A percentile compares a stretch with the other conserved stretches of the same genome.
These are phyloP conservation scores for Nannizziopsis arthrosporioides DNA, from an alignment of 2,329 filamentous ascomycete species.

Conservation along the genomic window DNA sequence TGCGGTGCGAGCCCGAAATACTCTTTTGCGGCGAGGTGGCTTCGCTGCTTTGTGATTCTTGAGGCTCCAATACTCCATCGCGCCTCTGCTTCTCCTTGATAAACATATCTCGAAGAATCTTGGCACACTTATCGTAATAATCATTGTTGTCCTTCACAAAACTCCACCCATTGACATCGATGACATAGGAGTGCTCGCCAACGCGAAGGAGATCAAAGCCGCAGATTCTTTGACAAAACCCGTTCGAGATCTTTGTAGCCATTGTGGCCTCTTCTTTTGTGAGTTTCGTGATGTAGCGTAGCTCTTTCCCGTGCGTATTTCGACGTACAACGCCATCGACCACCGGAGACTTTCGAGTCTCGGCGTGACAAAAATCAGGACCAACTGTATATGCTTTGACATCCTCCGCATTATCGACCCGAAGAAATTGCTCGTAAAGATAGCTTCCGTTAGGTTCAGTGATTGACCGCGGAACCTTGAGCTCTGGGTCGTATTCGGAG, in stretches of 20 bases:
- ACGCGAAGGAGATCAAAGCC: constrained; percentile 89
- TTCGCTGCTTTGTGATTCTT: constrained; percentile 28
- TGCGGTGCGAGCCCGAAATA: constrained; percentile 35
- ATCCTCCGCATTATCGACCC: constrained; percentile 93
- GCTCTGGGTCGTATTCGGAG: constrained; percentile 75
- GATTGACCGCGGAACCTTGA: constrained; percentile 67
- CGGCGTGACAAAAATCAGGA: constrained; percentile 82
- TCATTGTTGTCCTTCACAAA: constrained; percentile 99
- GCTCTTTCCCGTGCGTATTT: constrained; percentile 94
- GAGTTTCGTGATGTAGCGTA: constrained; percentile 84
- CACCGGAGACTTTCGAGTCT: constrained; percentile 92
- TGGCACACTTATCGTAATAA: constrained; percentile 86
- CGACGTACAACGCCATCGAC: constrained; percentile 91
- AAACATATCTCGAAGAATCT: constrained; percentile 79
- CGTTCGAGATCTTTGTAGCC: constrained; percentile 77
- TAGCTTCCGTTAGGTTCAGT: constrained; percentile 73
- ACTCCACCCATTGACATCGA: constrained; percentile 98
- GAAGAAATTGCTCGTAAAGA: constrained; percentile 93
- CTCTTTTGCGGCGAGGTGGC: constrained; percentile 27
- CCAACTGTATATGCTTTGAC: constrained; percentile 98
- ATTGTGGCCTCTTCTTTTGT: constrained; percentile 70
- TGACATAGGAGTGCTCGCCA: constrained; percentile 84
- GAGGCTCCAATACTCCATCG: constrained; percentile 25
- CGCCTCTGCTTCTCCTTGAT: constrained; percentile 55
- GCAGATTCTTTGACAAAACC: constrained; percentile 90